Evolutionary conservation across 768 basidiomycete genomes (phyloP).

Genomic region (Tulasnella sp.): DNA sequence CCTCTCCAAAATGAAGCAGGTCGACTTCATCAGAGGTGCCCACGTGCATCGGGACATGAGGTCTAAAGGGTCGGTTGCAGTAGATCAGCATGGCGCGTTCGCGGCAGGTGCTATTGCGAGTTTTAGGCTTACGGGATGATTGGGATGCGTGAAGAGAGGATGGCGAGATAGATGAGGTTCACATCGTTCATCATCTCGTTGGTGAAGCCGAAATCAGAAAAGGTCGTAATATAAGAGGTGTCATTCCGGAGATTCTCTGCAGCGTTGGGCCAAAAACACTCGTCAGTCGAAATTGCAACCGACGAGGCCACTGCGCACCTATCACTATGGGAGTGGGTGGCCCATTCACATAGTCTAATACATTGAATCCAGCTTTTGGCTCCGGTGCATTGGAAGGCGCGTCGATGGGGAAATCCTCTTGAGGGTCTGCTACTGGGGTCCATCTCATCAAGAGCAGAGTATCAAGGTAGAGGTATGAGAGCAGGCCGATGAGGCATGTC

Average conservation of each 20-base stretch:
- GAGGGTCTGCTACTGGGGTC: no score
- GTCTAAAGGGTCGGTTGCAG: no score
- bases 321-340: neutral
- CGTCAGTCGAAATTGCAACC: neutral
- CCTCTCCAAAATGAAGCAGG: constrained; percentile 4
- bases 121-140: constrained; percentile 1
- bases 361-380: neutral
- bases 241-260: constrained; percentile 4
- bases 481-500: no score
- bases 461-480: no score
- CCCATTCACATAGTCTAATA: constrained; percentile 7
- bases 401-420: no score
- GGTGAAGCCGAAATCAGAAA: neutral
- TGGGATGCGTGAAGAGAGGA: constrained; percentile 2
- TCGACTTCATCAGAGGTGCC: neutral
- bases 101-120: no score
- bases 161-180: constrained; percentile 11
- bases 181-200: constrained; percentile 8
- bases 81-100: no score
- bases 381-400: no score
- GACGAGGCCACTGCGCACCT: neutral
- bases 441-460: no score
- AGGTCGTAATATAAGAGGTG: constrained; percentile 4
- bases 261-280: no score
- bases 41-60: constrained; percentile 4